Evolutionary conservation across 192 early-diverging fungal species (phyloP), one percentile per base, ranked within the genome.

Genomic region (Coemansia sp.): DNA sequence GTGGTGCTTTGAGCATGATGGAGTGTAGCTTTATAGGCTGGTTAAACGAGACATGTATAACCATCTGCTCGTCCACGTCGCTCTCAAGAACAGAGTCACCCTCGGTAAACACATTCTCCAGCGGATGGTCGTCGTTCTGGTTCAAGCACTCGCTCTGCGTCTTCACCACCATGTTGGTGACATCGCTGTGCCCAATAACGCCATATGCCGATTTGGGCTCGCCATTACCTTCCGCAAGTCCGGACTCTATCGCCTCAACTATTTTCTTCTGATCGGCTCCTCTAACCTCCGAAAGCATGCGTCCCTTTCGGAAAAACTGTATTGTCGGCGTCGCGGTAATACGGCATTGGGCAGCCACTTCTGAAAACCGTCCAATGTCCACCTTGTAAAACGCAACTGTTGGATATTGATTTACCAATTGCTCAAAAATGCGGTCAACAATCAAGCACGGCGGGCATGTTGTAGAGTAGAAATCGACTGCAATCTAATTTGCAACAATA

Each of bases 21-120:
- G 85, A 86, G 59, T 87, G 83, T 26, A 84, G 73, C 82, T 89
- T 87, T 48, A 88, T 76, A 61, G 81, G 69, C 85, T 96, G 93
- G 74, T 92, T 95, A 72, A 98, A 98, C 21, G 91, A 87, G 57
- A 98, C 77, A 32, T 86, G 86, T 41, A 97, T 85, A 43, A 98
- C 90, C 48, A 98, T 78, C 68, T 98, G 96, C 85, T 97, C 96
- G 74, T 98, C 96, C 1, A 93, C 93, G 82, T 98, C 96, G 77
- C 89, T 92, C 73, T 98, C 92, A 54, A 98, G 72, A 52, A 80
- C 88, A 3, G 85, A 76, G 11, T 87, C 88, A 60, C 88, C 89
- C 41, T 86, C 85, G 15, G 87, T 86, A 69, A 97, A 92, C 16
- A 93, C 84, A 65, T 92, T 94, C 8, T 84, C 77, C 62, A 95